Base-by-base conservation (phyloP, 352 stramenopile species). In the Albugo candida region DNA sequence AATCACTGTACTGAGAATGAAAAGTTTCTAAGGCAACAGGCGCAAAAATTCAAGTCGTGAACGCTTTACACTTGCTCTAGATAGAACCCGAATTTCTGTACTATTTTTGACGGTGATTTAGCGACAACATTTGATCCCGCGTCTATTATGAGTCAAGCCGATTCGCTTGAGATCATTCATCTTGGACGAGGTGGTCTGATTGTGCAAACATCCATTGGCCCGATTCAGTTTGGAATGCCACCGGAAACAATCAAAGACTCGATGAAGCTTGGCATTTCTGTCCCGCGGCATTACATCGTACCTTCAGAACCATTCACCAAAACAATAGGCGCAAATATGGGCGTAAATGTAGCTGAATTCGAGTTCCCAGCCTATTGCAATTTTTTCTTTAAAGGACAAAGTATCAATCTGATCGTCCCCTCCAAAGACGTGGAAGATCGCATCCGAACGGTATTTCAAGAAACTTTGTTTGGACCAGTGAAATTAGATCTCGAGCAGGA, bases 291-390 rank as follows among this genome's bases (percentile, higher is more conserved):
- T 49, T 97, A 95, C 58, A 94, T 97, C 48, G 85, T 97, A 12
- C 88, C 89, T 13, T 86, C 86, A 11, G 89, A 97, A 58, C 72
- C 84, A 17, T 97, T 97, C 61, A 95, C 85, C 37, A 79, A 92
- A 50, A 87, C 91, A 19, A 79, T 97, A 18, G 92, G 92, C 13
- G 82, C 83, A 11, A 94, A 93, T 39, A 80, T 97, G 55, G 92
- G 89, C 38, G 82, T 97, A 11, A 97, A 97, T 58, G 71, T 97
- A 14, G 89, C 88, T 16, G 92, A 97, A 58, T 97, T 97, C 56
- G 92, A 97, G 70, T 97, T 97, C 58, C 92, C 92, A 6, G 91
- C 84, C 5, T 97, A 97, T 54, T 97, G 94, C 60, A 97, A 97
- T 59, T 97, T 97, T 60, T 97, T 97, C 61, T 88, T 92, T 59